A percentile compares a stretch with the other conserved stretches of the same genome.
These are phyloP conservation scores for Zopfia rhizophila DNA, from an alignment of 2,329 filamentous ascomycete species.

Conservation along the genomic window DNA sequence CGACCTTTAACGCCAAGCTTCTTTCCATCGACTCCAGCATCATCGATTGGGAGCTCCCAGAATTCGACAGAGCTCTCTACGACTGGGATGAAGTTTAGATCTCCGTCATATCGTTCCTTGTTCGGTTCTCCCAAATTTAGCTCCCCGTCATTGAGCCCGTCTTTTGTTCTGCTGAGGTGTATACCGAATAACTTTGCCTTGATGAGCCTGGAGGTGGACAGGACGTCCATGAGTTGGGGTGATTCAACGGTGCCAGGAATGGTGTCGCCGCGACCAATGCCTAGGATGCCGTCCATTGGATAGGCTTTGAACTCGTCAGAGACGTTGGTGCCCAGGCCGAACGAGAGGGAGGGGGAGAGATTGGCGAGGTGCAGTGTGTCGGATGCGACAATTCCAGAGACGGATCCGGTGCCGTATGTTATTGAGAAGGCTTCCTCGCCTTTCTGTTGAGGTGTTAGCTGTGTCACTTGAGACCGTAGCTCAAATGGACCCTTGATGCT, in stretches of 20 bases:
- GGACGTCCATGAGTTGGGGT: conserved; percentile 73
- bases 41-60: conserved; percentile 79
- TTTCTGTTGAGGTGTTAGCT: conserved; percentile 43
- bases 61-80: conserved; percentile 63
- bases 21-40: conserved; percentile 70
- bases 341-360: conserved; percentile 70
- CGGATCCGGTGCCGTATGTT: conserved; percentile 79
- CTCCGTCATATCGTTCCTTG: conserved; percentile 71
- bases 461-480: too few species aligned
- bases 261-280: conserved; percentile 71
- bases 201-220: conserved; percentile 68
- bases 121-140: conserved; percentile 81
- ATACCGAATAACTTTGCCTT: conserved; percentile 76
- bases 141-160: conserved; percentile 76
- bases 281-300: conserved; percentile 88
- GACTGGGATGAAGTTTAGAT: conserved; percentile 73
- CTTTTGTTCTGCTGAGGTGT: conserved; percentile 72
- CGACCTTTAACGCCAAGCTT: conserved; percentile 58
- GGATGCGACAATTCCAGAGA: conserved; percentile 71
- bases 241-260: conserved; percentile 56
- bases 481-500: too few species aligned
- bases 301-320: conserved; percentile 80
- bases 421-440: conserved; percentile 69
- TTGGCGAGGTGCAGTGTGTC: conserved; percentile 76
- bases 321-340: conserved; percentile 77